Conservation (phyloP, 164 flowering plant genomes). For the Aristolochia fimbriata region DNA sequence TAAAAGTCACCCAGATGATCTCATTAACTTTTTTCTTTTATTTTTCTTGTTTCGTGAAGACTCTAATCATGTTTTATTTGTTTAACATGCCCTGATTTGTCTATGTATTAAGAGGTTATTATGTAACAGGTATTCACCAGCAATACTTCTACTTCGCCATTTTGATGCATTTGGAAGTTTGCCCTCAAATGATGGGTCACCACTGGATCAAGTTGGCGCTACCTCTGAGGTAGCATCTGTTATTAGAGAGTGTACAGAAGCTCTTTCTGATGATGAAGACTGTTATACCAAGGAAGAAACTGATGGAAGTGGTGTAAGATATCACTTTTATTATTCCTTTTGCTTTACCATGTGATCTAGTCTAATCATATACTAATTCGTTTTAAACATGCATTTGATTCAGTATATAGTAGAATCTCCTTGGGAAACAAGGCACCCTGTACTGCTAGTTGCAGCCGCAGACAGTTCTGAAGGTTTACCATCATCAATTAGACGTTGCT, state of each 20-base stretch:
- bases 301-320: constrained; percentile 37
- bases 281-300: constrained; percentile 19
- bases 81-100: background rate
- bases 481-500: constrained; percentile 74
- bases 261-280: constrained; percentile 31
- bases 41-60: background rate
- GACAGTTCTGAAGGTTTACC: constrained; percentile 75
- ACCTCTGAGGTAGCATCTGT: constrained; percentile 70
- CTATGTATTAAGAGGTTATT: background rate
- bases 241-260: constrained; percentile 60
- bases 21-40: background rate
- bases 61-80: background rate
- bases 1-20: no score
- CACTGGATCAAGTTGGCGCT: constrained; percentile 57
- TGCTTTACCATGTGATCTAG: background rate
- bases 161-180: constrained; percentile 62
- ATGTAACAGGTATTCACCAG: constrained; percentile 56
- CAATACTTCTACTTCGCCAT: constrained; percentile 84
- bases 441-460: constrained; percentile 72
- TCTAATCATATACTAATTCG: no score
- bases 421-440: constrained; percentile 25
- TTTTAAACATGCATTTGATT: constrained; percentile 5
- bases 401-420: constrained; percentile 28
- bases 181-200: constrained; percentile 51
- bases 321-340: background rate